Evolutionary conservation across 257 asterid species (phyloP).

Genomic region (Solanum chiquidenum): DNA sequence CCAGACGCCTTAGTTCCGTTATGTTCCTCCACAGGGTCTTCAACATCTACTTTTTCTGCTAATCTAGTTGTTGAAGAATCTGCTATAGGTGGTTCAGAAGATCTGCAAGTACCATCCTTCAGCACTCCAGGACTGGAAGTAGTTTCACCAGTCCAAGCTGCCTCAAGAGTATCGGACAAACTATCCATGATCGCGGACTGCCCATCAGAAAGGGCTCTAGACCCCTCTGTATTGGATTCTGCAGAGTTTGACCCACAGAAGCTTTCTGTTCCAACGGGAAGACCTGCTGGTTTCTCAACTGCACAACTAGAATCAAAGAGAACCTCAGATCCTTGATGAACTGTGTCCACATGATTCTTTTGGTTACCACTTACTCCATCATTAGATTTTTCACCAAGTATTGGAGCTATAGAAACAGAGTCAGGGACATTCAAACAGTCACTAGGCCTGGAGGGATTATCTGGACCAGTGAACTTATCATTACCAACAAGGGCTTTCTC

Average conservation of each 20-base stretch:
- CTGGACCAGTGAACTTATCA: constrained; percentile 20
- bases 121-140: constrained; percentile 17
- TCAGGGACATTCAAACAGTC: constrained; percentile 11
- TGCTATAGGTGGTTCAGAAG: constrained; percentile 26
- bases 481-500: constrained; percentile 25
- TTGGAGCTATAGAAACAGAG: constrained; percentile 17
- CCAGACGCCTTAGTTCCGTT: constrained; percentile 22
- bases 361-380: constrained; percentile 4
- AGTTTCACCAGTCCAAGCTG: constrained; percentile 88
- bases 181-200: constrained; percentile 34
- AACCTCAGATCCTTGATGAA: constrained; percentile 17
- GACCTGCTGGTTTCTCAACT: constrained; percentile 13
- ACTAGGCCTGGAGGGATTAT: constrained; percentile 12
- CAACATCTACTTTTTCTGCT: constrained; percentile 38
- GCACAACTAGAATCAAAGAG: constrained; percentile 10
- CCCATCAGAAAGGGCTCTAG: constrained; percentile 56
- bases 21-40: constrained; percentile 35
- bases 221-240: constrained; percentile 25
- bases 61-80: constrained; percentile 28
- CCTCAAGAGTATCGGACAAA: constrained; percentile 77
- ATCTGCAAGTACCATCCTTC: constrained; percentile 21
- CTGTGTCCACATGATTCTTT: constrained; percentile 15
- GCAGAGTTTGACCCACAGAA: constrained; percentile 25
- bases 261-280: constrained; percentile 20
- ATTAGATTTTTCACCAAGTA: constrained; percentile 21